A percentile compares a stretch with the other conserved stretches of the same genome.
These are phyloP conservation scores for Syncephalastrum monosporum DNA, from an alignment of 371 early-diverging fungal species.

Conservation along the genomic window DNA sequence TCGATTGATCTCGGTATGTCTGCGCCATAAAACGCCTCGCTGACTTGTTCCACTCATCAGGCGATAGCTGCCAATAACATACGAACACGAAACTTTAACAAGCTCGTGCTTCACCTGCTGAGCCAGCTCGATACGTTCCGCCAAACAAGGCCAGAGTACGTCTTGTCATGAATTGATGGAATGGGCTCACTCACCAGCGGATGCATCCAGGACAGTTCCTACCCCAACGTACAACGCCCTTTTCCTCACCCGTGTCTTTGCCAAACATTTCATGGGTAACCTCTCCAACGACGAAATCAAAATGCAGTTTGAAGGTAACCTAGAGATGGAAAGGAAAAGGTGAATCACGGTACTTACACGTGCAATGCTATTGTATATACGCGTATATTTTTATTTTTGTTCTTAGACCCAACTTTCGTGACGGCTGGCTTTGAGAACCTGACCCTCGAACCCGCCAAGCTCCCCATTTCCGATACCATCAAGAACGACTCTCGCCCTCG, in stretches of 20 bases:
- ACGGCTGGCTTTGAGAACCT: background rate
- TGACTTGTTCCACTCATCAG: background rate
- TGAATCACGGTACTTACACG: background rate
- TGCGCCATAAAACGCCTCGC: background rate
- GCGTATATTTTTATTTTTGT: background rate
- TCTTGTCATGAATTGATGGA: background rate
- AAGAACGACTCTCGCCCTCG: slow-evolving; percentile 41
- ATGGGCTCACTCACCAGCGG: background rate
- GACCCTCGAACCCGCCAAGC: slow-evolving; percentile 25
- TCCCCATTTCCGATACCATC: slow-evolving; percentile 41
- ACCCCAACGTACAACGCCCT: slow-evolving; percentile 68
- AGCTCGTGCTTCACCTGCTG: slow-evolving; percentile 58
- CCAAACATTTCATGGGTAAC: slow-evolving; percentile 70
- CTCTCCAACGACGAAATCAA: slow-evolving; percentile 55
- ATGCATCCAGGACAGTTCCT: slow-evolving; percentile 30
- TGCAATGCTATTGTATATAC: background rate
- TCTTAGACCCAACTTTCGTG: background rate
- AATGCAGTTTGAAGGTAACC: slow-evolving; percentile 61
- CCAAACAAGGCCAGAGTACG: slow-evolving; percentile 48
- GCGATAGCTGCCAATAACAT: slow-evolving; percentile 62
- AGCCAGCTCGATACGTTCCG: slow-evolving; percentile 56
- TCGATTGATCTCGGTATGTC: slow-evolving; percentile 64
- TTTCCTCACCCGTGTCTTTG: slow-evolving; percentile 62
- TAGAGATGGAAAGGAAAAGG: slow-evolving; percentile 3
- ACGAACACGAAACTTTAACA: slow-evolving; percentile 68